Evolutionary conservation across 1,284 basidiomycete genomes (phyloP).

Genomic region (Microstroma glucosiphilum): DNA sequence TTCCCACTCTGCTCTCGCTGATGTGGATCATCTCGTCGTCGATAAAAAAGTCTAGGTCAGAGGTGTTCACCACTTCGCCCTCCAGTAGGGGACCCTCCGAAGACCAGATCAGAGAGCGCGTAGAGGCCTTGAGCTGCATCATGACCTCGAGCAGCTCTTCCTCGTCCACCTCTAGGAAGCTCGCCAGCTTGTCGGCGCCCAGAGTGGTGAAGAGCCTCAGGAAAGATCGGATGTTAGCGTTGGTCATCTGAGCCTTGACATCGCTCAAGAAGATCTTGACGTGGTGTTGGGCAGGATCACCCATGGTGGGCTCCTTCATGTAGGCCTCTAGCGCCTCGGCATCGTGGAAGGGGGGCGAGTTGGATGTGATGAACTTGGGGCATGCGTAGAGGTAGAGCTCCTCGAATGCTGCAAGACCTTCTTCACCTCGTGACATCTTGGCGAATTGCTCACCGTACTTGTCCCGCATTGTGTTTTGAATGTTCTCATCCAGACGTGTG

Average conservation of each 20-base stretch:
- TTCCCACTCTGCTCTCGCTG: conserved; percentile 82
- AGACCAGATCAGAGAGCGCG: conserved; percentile 61
- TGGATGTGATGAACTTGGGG: conserved; percentile 92
- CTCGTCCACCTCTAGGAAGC: conserved; percentile 77
- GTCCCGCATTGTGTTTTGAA: conserved; percentile 86
- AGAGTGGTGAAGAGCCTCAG: conserved; percentile 91
- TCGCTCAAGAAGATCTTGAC: conserved; percentile 74
- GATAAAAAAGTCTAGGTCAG: conserved; percentile 91
- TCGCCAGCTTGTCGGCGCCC: conserved; percentile 82
- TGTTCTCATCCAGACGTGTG: conserved; percentile 80
- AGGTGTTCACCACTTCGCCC: conserved; percentile 79
- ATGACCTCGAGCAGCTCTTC: conserved; percentile 91
- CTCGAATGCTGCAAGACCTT: conserved; percentile 76
- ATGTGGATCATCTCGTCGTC: conserved; percentile 96
- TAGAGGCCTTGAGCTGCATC: conserved; percentile 87
- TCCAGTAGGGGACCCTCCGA: conserved; percentile 64
- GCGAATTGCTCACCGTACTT: conserved; percentile 83
- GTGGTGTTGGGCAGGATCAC: conserved; percentile 78
- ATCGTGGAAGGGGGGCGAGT: conserved; percentile 81
- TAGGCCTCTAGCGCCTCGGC: conserved; percentile 60
- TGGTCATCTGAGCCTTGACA: conserved; percentile 67
- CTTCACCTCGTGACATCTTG: conserved; percentile 61
- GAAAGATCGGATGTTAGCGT: conserved; percentile 81
- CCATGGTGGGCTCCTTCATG: conserved; percentile 54
- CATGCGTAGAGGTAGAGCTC: conserved; percentile 91